Conservation (phyloP, 805 yeast species). For the Pichia thaimueangensis region DNA sequence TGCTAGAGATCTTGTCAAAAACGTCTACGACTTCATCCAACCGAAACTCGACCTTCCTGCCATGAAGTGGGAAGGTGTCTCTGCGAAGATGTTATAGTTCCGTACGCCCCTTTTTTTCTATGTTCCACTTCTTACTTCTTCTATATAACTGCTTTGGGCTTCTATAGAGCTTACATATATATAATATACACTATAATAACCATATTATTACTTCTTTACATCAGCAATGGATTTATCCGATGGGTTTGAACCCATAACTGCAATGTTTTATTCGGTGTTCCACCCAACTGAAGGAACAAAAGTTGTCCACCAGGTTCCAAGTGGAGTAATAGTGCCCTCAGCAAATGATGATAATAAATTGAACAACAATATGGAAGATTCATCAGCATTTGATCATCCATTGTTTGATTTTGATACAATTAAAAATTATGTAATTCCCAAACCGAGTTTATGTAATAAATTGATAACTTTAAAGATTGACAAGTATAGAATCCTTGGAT, state of each 20-base stretch:
- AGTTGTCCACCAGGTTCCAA: slow-evolving; percentile 85
- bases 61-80: slow-evolving; percentile 12
- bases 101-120: not conserved
- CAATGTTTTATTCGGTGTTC: slow-evolving; percentile 84
- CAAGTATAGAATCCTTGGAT: slow-evolving; percentile 70
- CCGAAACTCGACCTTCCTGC: slow-evolving; percentile 7
- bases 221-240: slow-evolving; percentile 24
- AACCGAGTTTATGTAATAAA: slow-evolving; percentile 81
- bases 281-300: slow-evolving; percentile 96
- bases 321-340: slow-evolving; percentile 50
- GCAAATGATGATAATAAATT: slow-evolving; percentile 19
- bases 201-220: too few species aligned
- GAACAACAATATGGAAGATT: slow-evolving; percentile 18
- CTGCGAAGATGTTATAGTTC: slow-evolving; percentile 1
- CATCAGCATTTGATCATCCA: slow-evolving; percentile 33
- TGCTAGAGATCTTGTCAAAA: slow-evolving; percentile 7
- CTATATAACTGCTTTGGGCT: not conserved
- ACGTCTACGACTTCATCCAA: slow-evolving; percentile 6
- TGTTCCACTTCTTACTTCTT: not conserved
- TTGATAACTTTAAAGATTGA: slow-evolving; percentile 68
- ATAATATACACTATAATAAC: too few species aligned
- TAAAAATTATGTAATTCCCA: slow-evolving; percentile 89
- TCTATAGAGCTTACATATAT: not conserved
- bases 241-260: slow-evolving; percentile 85
- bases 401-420: slow-evolving; percentile 77